Evolutionary conservation across 2,329 filamentous ascomycete species (phyloP), one percentile per base, ranked within the genome.

Genomic region (Neopestalotiopsis rosae): DNA sequence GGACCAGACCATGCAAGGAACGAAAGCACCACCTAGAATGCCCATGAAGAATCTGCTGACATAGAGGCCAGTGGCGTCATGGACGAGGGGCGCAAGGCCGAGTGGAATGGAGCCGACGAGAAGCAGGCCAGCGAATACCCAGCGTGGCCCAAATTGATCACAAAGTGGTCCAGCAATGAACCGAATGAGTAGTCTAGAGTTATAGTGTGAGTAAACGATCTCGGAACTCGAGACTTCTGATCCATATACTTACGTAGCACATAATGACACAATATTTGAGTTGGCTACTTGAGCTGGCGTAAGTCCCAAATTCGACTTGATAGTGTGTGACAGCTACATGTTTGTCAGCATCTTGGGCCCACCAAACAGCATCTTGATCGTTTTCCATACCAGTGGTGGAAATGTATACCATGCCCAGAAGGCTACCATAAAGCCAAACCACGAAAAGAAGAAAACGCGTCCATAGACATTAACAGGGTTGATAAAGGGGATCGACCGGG

Each of bases 381-480:
- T 59, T 40, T 49, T 49, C 80, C 87, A 82, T 86, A 94, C 90
- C 78, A 96, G 83, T 73, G 94, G 94, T 72, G 94, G 93, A 80
- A 97, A 97, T 1, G 94, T 92, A 83, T 97, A 97, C 92, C 92
- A 97, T 12, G 93, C 94, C 87, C 94, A 93, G 81, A 97, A 97
- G 7, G 90, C 91, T 69, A 93, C 88, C 84, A 93, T 78, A 56
- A 79, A 79, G 1, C 76, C 76, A 69, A 75, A 79, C 77, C 90
- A 92, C 0, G 76, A 76, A 82, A 97, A 97, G 84, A 95, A 94
- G 81, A 97, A 97, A 0, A 96, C 94, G 6, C 94, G 88, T 49
- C 94, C 94, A 83, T 97, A 94, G 74, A 90, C 83, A 79, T 97
- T 87, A 74, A 95, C 77, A 0, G 91, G 88, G 79, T 97, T 97